phyloP scores from a whole-genome alignment of 1,284 basidiomycete genomes.

The Chiua sp. region DNA sequence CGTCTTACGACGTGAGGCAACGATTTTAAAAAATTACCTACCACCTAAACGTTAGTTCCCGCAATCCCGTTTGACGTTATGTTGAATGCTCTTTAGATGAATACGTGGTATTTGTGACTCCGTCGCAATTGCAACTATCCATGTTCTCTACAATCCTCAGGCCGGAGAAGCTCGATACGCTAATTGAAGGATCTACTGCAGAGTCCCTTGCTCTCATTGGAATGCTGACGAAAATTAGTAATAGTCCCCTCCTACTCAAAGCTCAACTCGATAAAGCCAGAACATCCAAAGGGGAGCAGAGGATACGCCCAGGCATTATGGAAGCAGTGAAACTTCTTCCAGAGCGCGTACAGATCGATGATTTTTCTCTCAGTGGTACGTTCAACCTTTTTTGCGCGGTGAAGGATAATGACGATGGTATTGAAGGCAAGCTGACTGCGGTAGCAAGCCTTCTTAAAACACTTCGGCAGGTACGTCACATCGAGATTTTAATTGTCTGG shows the following conservation, averaged over 20 bases:
- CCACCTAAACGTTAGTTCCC: conserved; percentile 83
- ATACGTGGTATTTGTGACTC: conserved; percentile 92
- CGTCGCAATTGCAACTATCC: conserved; percentile 80
- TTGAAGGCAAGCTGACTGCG: conserved; percentile 80
- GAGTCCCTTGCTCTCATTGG: conserved; percentile 87
- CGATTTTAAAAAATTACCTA: conserved; percentile 82
- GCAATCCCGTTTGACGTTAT: not conserved
- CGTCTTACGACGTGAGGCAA: conserved; percentile 88
- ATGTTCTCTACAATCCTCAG: conserved; percentile 82
- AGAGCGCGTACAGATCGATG: conserved; percentile 60
- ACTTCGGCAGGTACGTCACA: conserved; percentile 58
- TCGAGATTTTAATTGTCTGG: not conserved
- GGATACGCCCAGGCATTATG: conserved; percentile 56
- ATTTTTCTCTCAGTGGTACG: conserved; percentile 80
- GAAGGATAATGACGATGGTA: conserved; percentile 1
- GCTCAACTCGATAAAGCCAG: conserved; percentile 46
- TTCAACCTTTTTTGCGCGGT: not conserved
- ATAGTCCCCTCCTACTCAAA: conserved; percentile 88
- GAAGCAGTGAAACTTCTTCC: conserved; percentile 78
- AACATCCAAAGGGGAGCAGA: conserved; percentile 39
- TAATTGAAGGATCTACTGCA: conserved; percentile 70
- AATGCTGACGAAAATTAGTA: conserved; percentile 89
- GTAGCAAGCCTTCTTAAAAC: conserved; percentile 75
- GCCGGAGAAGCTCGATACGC: conserved; percentile 67
- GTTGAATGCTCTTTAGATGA: conserved; percentile 65